Percentiles rank a stretch among this genome's conserved stretches.
phyloP scores from a whole-genome alignment of 441 rosid species.

The Isatis lusitanica region DNA sequence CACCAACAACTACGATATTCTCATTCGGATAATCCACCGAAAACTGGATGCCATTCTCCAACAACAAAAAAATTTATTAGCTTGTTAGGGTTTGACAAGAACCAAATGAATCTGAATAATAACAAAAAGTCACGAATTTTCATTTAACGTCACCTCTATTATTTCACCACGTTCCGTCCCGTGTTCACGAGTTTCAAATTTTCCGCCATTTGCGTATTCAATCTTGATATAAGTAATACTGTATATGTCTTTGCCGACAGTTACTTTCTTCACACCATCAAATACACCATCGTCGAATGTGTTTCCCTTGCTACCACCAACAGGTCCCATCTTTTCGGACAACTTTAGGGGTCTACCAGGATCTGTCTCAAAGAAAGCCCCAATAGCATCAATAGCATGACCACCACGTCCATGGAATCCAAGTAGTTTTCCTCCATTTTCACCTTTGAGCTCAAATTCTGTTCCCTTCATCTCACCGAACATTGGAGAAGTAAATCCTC shows the following conservation, averaged over 20 bases:
- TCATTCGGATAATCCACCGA: conserved; percentile 29
- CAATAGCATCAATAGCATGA: conserved; percentile 23
- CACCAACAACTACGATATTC: conserved; percentile 27
- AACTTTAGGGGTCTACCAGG: too few relatives aligned
- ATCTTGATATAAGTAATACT: conserved; percentile 4
- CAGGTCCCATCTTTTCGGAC: too few relatives aligned
- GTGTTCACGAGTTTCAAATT: not conserved
- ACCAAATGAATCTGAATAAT: too few relatives aligned
- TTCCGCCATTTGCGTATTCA: not conserved
- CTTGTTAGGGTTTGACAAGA: too few relatives aligned
- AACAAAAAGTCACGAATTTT: not conserved
- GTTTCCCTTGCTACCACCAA: not conserved
- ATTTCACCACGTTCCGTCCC: not conserved
- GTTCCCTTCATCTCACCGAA: conserved; percentile 8
- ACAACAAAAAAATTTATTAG: too few relatives aligned
- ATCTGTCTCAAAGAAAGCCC: too few relatives aligned
- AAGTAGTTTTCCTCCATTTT: conserved; percentile 32
- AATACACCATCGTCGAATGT: conserved; percentile 17
- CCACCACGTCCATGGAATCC: conserved; percentile 35
- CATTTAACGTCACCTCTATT: not conserved
- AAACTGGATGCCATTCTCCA: conserved; percentile 3
- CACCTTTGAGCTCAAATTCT: conserved; percentile 17
- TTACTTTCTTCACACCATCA: conserved; percentile 4
- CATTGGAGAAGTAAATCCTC: conserved; percentile 19
- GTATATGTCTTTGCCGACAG: conserved; percentile 15